Base-by-base conservation (phyloP, 2,329 filamentous ascomycete genomes). In the Hypoxylon sp. region DNA sequence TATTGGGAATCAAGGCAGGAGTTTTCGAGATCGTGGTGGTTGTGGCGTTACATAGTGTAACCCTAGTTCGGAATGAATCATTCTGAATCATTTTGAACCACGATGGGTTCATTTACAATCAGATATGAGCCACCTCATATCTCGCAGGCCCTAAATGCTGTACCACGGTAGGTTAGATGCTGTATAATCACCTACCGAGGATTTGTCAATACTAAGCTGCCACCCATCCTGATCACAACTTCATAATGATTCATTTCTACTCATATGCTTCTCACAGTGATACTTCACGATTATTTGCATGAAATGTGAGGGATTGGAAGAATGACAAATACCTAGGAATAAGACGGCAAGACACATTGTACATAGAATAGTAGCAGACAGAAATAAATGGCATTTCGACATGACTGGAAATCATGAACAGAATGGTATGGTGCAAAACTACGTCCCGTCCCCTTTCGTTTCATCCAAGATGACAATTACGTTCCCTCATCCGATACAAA, bases 401-500 rank as follows among this genome's bases (percentile, higher is more conserved):
- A 44, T 20, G 32, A 11, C 47, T 30, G 19, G 46, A 22, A 48
- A 58, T 52, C 17, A 37, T 44, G 22, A n/a, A 37, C 17, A 54
- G 17, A 19, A 39, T 60, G 65, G 65, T 65, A 65, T 60, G 64
- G 32, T 15, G 55, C 13, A 22, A 60, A 44, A 6, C 22, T 20
- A n/a, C 48, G 20, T 37, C 53, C 47, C 30, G 46, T n/a, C 44
- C 4, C 26, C 7, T 20, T 34, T 13, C 15, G 5, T 8, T 34
- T 24, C 24, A 24, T 50, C 43, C 56, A 69, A 69, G 72, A 74
- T 74, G 69, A 74, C 72, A 68, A 65, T 37, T 51, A 64, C 70
- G 72, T 73, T 74, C 71, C 69, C 72, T 74, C 70, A 55, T 62
- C 72, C 70, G 70, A 74, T 48, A 50, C 46, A 63, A 62, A 71